Percentiles rank a stretch among this genome's conserved stretches.
Evolutionary conservation across 768 basidiomycete species (phyloP).

Genomic region (Russula foetens): DNA sequence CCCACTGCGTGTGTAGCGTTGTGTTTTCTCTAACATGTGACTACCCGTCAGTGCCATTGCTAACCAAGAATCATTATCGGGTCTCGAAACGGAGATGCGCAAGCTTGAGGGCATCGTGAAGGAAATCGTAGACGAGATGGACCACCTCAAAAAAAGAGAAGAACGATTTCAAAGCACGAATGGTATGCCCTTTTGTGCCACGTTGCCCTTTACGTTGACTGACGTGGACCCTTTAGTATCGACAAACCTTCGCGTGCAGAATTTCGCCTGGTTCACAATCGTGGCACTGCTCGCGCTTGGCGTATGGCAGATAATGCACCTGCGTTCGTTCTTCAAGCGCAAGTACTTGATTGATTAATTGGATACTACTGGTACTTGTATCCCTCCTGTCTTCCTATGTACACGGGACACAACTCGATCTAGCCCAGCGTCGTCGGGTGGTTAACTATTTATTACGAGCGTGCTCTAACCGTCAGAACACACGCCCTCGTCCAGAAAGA

Average conservation of each 20-base stretch:
- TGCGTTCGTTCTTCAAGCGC: constrained; percentile 92
- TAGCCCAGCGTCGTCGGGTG: not conserved
- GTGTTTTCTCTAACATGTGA: not conserved
- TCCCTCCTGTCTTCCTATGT: constrained; percentile 1
- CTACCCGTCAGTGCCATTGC: constrained; percentile 76
- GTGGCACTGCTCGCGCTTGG: constrained; percentile 71
- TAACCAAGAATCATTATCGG: constrained; percentile 93
- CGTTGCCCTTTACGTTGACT: not conserved
- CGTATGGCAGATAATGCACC: constrained; percentile 91
- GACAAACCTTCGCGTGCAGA: constrained; percentile 85
- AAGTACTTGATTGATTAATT: constrained; percentile 79
- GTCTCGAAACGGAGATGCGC: constrained; percentile 96
- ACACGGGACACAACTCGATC: not conserved
- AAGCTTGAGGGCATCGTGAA: constrained; percentile 93
- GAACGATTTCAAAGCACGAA: constrained; percentile 84
- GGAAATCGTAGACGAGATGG: constrained; percentile 90
- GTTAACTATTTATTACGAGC: not conserved
- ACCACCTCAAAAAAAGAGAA: constrained; percentile 86
- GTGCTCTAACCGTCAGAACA: not conserved
- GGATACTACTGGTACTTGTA: not conserved
- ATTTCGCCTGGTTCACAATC: constrained; percentile 87
- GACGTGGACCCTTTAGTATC: constrained; percentile 50
- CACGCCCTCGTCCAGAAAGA: not conserved
- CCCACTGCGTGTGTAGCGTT: not conserved
- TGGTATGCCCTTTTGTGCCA: constrained; percentile 49